A percentile compares a stretch with the other conserved stretches of the same genome.
These are phyloP conservation scores for Auxenochlorella pyrenoidosa DNA, from an alignment of 139 green algal genomes.

Conservation along the genomic window DNA sequence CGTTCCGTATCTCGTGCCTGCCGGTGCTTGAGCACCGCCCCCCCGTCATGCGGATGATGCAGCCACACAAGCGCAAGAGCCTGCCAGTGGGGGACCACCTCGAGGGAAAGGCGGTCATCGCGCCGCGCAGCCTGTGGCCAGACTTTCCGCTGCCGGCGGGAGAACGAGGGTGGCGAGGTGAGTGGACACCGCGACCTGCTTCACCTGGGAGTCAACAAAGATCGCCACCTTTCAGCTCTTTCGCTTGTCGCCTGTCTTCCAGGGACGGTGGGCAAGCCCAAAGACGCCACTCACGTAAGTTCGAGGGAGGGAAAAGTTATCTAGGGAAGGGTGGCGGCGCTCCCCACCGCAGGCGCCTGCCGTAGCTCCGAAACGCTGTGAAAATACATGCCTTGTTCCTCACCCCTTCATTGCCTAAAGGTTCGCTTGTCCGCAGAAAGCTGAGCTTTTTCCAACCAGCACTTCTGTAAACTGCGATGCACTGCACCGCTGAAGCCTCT, in stretches of 20 bases:
- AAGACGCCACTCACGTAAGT: slow-evolving; percentile 6
- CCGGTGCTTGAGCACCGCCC: too few relatives aligned
- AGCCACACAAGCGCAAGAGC: neutral
- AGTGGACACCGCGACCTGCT: neutral
- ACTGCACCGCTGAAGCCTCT: too few relatives aligned
- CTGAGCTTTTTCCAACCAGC: too few relatives aligned
- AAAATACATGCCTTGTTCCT: too few relatives aligned
- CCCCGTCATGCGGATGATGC: neutral
- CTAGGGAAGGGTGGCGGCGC: neutral
- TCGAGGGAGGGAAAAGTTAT: too few relatives aligned
- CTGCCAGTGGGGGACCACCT: neutral
- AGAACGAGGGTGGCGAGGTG: neutral
- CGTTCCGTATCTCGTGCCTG: neutral
- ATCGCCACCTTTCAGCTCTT: too few relatives aligned
- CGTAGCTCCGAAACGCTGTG: too few relatives aligned
- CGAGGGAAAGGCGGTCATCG: neutral
- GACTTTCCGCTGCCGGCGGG: neutral
- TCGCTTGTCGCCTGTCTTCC: too few relatives aligned
- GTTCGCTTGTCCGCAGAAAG: too few relatives aligned
- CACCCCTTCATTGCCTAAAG: too few relatives aligned
- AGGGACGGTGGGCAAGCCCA: slow-evolving; percentile 15
- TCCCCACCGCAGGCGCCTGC: neutral
- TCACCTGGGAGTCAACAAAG: too few relatives aligned
- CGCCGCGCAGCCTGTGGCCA: neutral
- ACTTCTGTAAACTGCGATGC: too few relatives aligned